Base-by-base conservation (phyloP, 768 basidiomycete genomes). In the Postia placenta region DNA sequence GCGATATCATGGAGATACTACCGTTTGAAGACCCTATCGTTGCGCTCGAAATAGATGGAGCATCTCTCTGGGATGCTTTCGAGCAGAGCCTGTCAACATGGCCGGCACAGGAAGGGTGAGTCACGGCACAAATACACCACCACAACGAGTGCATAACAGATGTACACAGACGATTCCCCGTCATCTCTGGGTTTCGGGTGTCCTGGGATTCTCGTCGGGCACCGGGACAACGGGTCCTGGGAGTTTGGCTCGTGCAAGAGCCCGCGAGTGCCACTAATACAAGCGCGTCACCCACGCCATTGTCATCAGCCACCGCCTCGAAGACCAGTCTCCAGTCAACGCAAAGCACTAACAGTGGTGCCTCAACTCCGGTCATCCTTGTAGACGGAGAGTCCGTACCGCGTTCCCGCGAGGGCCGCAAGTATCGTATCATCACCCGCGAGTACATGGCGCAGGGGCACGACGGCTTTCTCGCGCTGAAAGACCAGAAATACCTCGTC, bases 71-170 rank as follows among this genome's bases (percentile, higher is more conserved):
- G 88, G 81, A 80, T 36, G 81, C 85, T 0, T 55, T 95, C 28
- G 92, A 96, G 60, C 72, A 72, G 11, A 78, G 80, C 5, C 68
- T 96, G 5, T 71, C 69, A 50, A 87, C 78, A 45, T 94, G 86
- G 79, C 92, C 92, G 5, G 84, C 90, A 15, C 91, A 92, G 66
- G 92, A 94, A 75, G 92, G 92, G 91, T 81, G 52, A 64, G 72
- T 50, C 2, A 26, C 11, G 5, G 3, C 38, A 7, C 30, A n/a
- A 17, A 24, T 50, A 24, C 26, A 23, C 7, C 19, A 6, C 19
- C 7, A 6, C 7, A 22, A 12, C 12, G 19, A 17, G 36, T 41
- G 14, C 52, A 27, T 11, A 24, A 9, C 33, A 42, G 40, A 48
- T 6, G 7, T 39, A 6, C 23, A 1, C 49, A 93, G 92, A 19